Evolutionary conservation across 2,329 filamentous ascomycete species (phyloP), one percentile per base, ranked within the genome.

Genomic region (Sporothrix phasma): DNA sequence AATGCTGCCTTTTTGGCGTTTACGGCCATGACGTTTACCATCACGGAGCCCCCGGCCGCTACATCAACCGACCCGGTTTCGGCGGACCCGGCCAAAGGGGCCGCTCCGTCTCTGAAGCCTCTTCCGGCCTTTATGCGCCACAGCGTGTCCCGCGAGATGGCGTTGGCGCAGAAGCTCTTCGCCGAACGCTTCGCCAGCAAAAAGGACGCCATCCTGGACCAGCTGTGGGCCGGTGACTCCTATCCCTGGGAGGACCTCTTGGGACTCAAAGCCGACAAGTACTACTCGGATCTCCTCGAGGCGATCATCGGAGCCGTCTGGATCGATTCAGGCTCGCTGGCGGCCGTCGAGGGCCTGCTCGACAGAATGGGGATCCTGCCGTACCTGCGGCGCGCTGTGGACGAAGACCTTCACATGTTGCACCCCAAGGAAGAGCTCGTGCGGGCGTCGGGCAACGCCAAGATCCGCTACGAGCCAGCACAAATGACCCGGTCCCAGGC

Each of bases 201-300:
- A 31, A 78, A 83, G 6, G 74, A 74, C 0, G 69, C 71, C 0
- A 78, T 96, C 54, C 65, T 75, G 0, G 64, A 75, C 0, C 81
- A 78, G 0, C 76, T 96, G 10, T 58, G 74, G 0, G 56, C 73
- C 0, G 82, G 81, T 0, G 66, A 68, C 0, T 73, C 77, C 17
- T 95, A 92, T 70, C 94, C 93, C 0, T 97, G 93, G 93, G 78
- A 83, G 1, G 74, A 85, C 0, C 82, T 97, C 0, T 79, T 85
- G 0, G 79, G 82, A 0, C 77, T 95, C 0, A 79, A 81, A 15
- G 80, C 86, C 0, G 84, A 84, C 17, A 97, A 97, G 71, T 89
- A 90, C 73, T 88, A 88, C 74, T 93, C 88, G 0, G 92, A 97
- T 73, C 76, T 97, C 7, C 79, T 97, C 10, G 93, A 97, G 76